Percentiles rank a stretch among this genome's conserved stretches.
Evolutionary conservation across 2,329 filamentous ascomycete genomes (phyloP).

Genomic region (Herpotrichia juniperi): DNA sequence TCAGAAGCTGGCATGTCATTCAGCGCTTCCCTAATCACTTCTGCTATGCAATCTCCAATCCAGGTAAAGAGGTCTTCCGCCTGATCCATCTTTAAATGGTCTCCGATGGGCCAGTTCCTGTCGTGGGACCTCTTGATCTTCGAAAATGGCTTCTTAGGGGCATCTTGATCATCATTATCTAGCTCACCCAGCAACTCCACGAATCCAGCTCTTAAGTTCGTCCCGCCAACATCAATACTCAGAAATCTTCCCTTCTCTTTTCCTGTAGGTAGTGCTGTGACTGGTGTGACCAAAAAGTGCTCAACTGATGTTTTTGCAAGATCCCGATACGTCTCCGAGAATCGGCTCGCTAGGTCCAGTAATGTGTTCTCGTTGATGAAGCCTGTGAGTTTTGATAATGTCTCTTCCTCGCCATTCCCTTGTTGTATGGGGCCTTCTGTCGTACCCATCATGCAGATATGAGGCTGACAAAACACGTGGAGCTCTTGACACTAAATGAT

Average conservation of each 20-base stretch:
- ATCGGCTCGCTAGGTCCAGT: slow-evolving; percentile 40
- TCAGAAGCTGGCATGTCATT: slow-evolving; percentile 31
- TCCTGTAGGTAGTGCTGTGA: slow-evolving; percentile 55
- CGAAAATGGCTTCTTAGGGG: slow-evolving; percentile 20
- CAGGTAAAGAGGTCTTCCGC: slow-evolving; percentile 78
- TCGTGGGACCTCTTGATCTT: slow-evolving; percentile 67
- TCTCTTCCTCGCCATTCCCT: not conserved
- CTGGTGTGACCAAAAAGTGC: slow-evolving; percentile 49
- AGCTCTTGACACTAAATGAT: not conserved
- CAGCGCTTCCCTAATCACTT: slow-evolving; percentile 69
- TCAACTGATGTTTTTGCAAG: slow-evolving; percentile 44
- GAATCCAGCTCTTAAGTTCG: slow-evolving; percentile 72
- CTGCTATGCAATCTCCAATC: slow-evolving; percentile 78
- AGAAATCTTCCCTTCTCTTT: slow-evolving; percentile 67
- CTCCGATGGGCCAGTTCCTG: slow-evolving; percentile 74
- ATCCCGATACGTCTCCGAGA: slow-evolving; percentile 41
- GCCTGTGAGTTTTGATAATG: slow-evolving; percentile 33
- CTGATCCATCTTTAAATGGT: slow-evolving; percentile 75
- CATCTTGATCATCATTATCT: slow-evolving; percentile 34
- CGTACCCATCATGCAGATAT: not conserved
- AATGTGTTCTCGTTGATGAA: slow-evolving; percentile 38
- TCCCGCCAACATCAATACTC: slow-evolving; percentile 63
- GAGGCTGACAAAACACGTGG: no score
- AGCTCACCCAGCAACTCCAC: slow-evolving; percentile 63
- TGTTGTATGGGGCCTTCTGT: not conserved